Percentiles rank a stretch among this genome's conserved stretches.
Evolutionary conservation across 2,329 filamentous ascomycete genomes (phyloP).

Genomic region (Raffaelea ambrosiae): DNA sequence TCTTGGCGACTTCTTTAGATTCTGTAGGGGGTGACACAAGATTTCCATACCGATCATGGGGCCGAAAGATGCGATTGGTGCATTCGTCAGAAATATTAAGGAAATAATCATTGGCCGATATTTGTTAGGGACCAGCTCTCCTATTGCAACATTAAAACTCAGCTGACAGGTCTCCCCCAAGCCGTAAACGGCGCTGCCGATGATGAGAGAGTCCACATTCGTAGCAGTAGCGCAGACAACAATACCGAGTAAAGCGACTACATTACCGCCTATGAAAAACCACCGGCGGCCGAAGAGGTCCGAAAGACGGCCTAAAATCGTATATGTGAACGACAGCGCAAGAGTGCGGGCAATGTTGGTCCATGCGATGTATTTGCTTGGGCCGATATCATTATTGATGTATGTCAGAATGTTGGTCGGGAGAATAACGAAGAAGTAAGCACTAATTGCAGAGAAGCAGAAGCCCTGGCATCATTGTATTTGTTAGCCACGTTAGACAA

Average conservation of each 20-base stretch:
- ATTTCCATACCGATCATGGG: slow-evolving; percentile 21
- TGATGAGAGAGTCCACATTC: slow-evolving; percentile 25
- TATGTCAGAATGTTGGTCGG: slow-evolving; percentile 26
- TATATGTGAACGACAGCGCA: slow-evolving; percentile 26
- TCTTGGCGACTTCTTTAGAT: too few species aligned
- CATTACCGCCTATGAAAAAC: slow-evolving; percentile 29
- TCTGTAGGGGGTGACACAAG: too few species aligned
- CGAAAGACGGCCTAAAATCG: slow-evolving; percentile 27
- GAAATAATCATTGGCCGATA: slow-evolving; percentile 25
- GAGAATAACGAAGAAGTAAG: slow-evolving; percentile 28
- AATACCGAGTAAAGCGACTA: slow-evolving; percentile 26
- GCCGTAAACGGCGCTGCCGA: slow-evolving; percentile 26
- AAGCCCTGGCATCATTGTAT: too few species aligned
- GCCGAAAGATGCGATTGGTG: slow-evolving; percentile 24
- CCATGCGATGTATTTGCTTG: slow-evolving; percentile 24
- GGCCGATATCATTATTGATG: slow-evolving; percentile 15
- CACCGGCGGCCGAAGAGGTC: slow-evolving; percentile 30
- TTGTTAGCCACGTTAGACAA: too few species aligned
- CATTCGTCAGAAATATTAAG: slow-evolving; percentile 25
- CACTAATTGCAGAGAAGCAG: slow-evolving; percentile 26
- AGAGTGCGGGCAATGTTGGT: slow-evolving; percentile 27
- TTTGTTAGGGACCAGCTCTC: slow-evolving; percentile 34
- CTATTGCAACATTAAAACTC: slow-evolving; percentile 27
- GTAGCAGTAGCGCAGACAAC: slow-evolving; percentile 25
- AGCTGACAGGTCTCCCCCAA: slow-evolving; percentile 27